A percentile compares a stretch with the other conserved stretches of the same genome.
Conservation (phyloP, 768 basidiomycete genomes). For the Hericium rajendrae region DNA sequence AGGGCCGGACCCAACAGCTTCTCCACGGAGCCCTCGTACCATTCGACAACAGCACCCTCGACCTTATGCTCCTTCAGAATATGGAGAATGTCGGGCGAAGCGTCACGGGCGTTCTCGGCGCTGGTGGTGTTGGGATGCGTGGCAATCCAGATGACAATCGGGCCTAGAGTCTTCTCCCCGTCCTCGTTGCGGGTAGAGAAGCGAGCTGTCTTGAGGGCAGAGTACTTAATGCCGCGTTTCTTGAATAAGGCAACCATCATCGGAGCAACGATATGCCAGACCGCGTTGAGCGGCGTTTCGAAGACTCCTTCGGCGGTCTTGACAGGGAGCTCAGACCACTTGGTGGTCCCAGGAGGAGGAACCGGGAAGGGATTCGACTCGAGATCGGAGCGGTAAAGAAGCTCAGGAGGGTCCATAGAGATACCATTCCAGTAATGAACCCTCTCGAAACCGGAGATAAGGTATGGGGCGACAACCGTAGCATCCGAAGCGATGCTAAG, state of each 20-base stretch:
- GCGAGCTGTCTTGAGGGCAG: slow-evolving; percentile 2
- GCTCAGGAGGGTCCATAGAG: slow-evolving; percentile 15
- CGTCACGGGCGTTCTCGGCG: slow-evolving; percentile 3
- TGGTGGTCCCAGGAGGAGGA: background rate
- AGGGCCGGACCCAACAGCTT: slow-evolving; percentile 6
- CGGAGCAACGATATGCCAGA: slow-evolving; percentile 7
- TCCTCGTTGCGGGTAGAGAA: slow-evolving; percentile 4
- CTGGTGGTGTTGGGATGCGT: slow-evolving; percentile 3
- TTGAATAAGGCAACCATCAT: slow-evolving; percentile 2
- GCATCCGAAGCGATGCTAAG: background rate
- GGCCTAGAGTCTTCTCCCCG: slow-evolving; percentile 1
- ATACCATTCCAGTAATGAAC: slow-evolving; percentile 13
- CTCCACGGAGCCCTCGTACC: slow-evolving; percentile 1
- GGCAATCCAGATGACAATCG: slow-evolving; percentile 5
- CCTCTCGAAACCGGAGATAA: slow-evolving; percentile 14
- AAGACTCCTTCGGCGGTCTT: slow-evolving; percentile 5
- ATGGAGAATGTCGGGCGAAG: slow-evolving; percentile 1
- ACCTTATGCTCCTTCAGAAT: background rate
- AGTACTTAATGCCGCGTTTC: background rate
- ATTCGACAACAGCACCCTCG: slow-evolving; percentile 6
- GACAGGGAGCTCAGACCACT: background rate
- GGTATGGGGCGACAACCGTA: slow-evolving; percentile 5
- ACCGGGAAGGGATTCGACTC: slow-evolving; percentile 6
- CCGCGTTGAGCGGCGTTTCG: slow-evolving; percentile 1
- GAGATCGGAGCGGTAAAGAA: slow-evolving; percentile 16